These are phyloP conservation scores for Neurospora intermedia DNA, from an alignment of 495 filamentous ascomycete genomes.

Conservation along the genomic window DNA sequence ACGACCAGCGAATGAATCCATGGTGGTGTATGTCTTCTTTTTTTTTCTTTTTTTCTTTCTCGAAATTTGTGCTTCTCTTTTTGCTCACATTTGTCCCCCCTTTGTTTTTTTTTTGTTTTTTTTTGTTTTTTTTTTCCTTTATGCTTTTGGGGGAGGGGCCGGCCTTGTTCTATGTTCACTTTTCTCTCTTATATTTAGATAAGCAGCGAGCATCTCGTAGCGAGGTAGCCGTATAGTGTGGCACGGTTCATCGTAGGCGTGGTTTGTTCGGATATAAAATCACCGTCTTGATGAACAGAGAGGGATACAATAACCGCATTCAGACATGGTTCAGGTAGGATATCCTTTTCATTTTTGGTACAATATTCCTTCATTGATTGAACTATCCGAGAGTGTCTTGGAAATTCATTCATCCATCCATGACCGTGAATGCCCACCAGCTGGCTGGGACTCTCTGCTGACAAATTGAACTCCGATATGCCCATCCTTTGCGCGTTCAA, in stretches of 20 bases:
- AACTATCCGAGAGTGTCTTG: neutral
- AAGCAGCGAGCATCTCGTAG: neutral
- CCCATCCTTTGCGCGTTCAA: neutral
- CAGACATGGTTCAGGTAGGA: neutral
- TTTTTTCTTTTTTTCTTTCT: neutral
- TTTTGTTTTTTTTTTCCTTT: neutral
- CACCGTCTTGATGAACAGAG: neutral
- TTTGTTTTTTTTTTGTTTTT: neutral
- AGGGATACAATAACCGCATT: neutral
- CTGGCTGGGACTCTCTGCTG: neutral
- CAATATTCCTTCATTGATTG: neutral
- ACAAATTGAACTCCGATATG: neutral
- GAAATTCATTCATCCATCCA: neutral
- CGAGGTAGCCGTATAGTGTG: neutral
- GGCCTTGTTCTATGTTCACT: neutral
- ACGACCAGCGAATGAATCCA: constrained; percentile 26
- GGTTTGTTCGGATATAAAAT: no score
- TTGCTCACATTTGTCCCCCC: no score
- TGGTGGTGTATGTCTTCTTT: constrained; percentile 17
- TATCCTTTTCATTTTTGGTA: neutral
- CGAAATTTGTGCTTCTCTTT: neutral
- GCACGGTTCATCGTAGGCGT: no score
- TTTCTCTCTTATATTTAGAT: neutral
- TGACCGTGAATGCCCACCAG: neutral
- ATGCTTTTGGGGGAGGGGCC: no score